These are phyloP conservation scores for Paecilomyces dactylethromorphus DNA, from an alignment of 2,329 filamentous ascomycete species.

Conservation along the genomic window DNA sequence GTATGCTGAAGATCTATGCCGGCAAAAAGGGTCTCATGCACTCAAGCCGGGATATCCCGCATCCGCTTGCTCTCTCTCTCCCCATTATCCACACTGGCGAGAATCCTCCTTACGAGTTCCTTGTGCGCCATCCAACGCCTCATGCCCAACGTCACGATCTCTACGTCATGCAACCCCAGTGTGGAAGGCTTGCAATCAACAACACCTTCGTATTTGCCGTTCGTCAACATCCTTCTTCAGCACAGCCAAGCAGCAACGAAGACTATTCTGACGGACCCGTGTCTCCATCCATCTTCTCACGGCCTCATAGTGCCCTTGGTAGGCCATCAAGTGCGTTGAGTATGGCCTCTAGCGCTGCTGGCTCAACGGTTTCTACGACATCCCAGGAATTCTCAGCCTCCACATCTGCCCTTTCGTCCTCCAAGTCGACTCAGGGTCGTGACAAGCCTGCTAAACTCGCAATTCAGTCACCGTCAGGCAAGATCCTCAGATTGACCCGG, in stretches of 20 bases:
- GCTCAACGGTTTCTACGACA: constrained; percentile 43
- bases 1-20: constrained; percentile 83
- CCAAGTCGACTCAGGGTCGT: constrained; percentile 23
- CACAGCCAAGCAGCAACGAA: constrained; percentile 33
- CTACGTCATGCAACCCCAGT: constrained; percentile 95
- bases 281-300: constrained; percentile 42
- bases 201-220: constrained; percentile 98
- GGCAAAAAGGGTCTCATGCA: constrained; percentile 96
- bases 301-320: constrained; percentile 10
- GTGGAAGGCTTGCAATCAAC: constrained; percentile 77
- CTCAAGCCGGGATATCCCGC: constrained; percentile 91
- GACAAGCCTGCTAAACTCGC: constrained; percentile 91
- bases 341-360: constrained; percentile 51
- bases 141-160: constrained; percentile 97
- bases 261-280: constrained; percentile 35
- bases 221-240: constrained; percentile 76
- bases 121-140: constrained; percentile 87
- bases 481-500: constrained; percentile 67
- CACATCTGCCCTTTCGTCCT: constrained; percentile 49
- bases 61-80: constrained; percentile 81
- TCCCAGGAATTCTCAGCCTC: constrained; percentile 37
- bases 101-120: constrained; percentile 90
- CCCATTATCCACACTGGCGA: constrained; percentile 85
- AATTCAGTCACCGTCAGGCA: constrained; percentile 88
- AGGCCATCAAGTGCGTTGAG: constrained; percentile 55